These are phyloP conservation scores for Kuraishia borneana DNA, from an alignment of 805 yeast genomes.

Conservation along the genomic window DNA sequence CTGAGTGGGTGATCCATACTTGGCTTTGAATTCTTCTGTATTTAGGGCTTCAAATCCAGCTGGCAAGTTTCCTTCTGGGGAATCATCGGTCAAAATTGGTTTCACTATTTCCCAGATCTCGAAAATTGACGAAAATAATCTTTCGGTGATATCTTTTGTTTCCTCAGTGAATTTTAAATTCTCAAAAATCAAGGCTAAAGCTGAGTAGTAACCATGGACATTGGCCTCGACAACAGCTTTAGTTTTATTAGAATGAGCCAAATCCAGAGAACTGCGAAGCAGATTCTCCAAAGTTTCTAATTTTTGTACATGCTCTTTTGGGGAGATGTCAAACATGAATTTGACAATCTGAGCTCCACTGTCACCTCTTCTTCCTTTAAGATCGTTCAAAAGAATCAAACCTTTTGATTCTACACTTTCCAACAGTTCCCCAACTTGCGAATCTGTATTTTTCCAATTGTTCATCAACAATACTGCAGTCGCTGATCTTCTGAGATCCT, in stretches of 20 bases:
- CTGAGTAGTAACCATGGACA: slow-evolving; percentile 62
- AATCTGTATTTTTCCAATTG: no score
- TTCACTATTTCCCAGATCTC: slow-evolving; percentile 33
- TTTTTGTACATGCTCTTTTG: slow-evolving; percentile 11
- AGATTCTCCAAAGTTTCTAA: slow-evolving; percentile 19
- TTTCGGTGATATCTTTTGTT: slow-evolving; percentile 4
- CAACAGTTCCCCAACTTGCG: slow-evolving; percentile 19
- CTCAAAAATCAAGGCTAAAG: slow-evolving; percentile 31
- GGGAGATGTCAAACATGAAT: slow-evolving; percentile 29
- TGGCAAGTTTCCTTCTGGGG: slow-evolving; percentile 60
- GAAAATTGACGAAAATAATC: slow-evolving; percentile 4
- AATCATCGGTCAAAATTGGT: slow-evolving; percentile 49
- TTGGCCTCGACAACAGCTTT: slow-evolving; percentile 36
- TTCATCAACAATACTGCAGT: slow-evolving; percentile 31
- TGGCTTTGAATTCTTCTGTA: slow-evolving; percentile 18
- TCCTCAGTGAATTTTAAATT: slow-evolving; percentile 4
- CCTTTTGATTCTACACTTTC: no score
- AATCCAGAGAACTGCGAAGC: slow-evolving; percentile 21
- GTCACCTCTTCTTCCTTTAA: slow-evolving; percentile 59
- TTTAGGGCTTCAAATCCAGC: slow-evolving; percentile 26
- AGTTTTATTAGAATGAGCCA: slow-evolving; percentile 23
- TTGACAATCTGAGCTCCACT: slow-evolving; percentile 65
- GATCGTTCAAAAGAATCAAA: slow-evolving; percentile 20
- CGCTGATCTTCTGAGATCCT: slow-evolving; percentile 56
- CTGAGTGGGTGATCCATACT: slow-evolving; percentile 28